Conservation (phyloP, 2,329 filamentous ascomycete species). For the Ceratocystis destructans region DNA sequence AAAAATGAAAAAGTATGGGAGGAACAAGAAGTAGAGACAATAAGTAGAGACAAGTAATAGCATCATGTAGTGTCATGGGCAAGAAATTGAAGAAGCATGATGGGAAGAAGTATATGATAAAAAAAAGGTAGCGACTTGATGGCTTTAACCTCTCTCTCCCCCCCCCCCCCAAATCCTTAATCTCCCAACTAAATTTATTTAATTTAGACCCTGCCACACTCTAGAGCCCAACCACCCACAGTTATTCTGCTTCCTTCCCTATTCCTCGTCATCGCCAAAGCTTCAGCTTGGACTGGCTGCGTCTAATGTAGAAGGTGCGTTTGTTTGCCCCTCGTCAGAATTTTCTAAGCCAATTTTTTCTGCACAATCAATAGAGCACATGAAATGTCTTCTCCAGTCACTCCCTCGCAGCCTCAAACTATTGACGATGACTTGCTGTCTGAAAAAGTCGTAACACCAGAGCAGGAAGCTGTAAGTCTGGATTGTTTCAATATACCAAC, state of each 20-base stretch:
- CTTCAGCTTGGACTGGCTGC: neutral
- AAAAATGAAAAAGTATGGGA: neutral
- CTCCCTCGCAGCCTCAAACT: neutral
- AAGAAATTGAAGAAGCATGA: neutral
- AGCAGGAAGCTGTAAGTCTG: conserved; percentile 41
- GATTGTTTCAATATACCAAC: neutral
- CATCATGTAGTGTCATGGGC: no score
- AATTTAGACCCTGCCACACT: neutral
- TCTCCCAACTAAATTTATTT: neutral
- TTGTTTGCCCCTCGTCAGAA: neutral
- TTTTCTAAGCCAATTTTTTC: neutral
- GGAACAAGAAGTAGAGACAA: no score
- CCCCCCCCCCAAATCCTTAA: neutral
- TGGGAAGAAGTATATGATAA: neutral
- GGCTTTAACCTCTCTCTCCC: neutral
- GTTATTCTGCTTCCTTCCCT: neutral
- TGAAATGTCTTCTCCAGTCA: neutral
- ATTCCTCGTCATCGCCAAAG: neutral
- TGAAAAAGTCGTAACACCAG: conserved; percentile 34
- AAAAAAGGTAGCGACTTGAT: neutral
- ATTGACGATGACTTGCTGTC: conserved; percentile 24
- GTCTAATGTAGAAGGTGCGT: neutral
- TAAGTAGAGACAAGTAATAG: no score
- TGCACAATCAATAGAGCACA: neutral
- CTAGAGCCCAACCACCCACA: conserved; percentile 1